Conservation (phyloP, 192 early-diverging fungal genomes). For the Rhizophagus sp. region DNA sequence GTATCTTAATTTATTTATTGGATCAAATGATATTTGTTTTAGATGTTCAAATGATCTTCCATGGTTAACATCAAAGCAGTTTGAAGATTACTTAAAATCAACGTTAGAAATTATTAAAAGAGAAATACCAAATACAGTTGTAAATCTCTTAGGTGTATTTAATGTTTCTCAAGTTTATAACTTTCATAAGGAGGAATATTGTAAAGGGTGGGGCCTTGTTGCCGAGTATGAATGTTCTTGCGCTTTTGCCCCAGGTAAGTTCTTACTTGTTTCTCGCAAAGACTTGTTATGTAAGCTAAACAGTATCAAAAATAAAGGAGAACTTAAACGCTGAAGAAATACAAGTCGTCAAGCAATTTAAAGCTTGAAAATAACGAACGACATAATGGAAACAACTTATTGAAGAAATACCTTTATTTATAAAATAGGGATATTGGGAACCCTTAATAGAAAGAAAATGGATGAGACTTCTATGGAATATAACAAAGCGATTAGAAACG, state of each 20-base stretch:
- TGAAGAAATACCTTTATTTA: no score
- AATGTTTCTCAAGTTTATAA: slow-evolving; percentile 40
- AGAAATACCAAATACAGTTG: slow-evolving; percentile 44
- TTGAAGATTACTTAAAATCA: slow-evolving; percentile 31
- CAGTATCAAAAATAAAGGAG: no score
- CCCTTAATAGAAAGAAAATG: slow-evolving; percentile 44
- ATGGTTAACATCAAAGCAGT: slow-evolving; percentile 30
- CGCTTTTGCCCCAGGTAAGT: slow-evolving; percentile 13
- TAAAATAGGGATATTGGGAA: slow-evolving; percentile 34
- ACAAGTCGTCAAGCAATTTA: no score
- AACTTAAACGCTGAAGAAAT: no score
- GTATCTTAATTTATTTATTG: slow-evolving; percentile 57
- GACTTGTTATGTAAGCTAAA: no score
- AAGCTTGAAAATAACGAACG: no score
- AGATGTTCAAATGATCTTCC: slow-evolving; percentile 33
- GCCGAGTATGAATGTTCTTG: slow-evolving; percentile 16
- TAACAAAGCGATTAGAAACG: slow-evolving; percentile 44
- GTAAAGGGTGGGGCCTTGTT: slow-evolving; percentile 27
- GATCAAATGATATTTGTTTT: slow-evolving; percentile 59
- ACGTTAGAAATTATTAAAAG: slow-evolving; percentile 39
- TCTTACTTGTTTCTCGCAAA: slow-evolving; percentile 8
- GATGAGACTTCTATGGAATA: slow-evolving; percentile 41
- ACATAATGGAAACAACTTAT: no score
- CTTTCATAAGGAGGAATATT: slow-evolving; percentile 15
- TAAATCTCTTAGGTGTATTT: slow-evolving; percentile 46